Conservation (phyloP, 2,329 filamentous ascomycete species). For the Eutypella sp. region DNA sequence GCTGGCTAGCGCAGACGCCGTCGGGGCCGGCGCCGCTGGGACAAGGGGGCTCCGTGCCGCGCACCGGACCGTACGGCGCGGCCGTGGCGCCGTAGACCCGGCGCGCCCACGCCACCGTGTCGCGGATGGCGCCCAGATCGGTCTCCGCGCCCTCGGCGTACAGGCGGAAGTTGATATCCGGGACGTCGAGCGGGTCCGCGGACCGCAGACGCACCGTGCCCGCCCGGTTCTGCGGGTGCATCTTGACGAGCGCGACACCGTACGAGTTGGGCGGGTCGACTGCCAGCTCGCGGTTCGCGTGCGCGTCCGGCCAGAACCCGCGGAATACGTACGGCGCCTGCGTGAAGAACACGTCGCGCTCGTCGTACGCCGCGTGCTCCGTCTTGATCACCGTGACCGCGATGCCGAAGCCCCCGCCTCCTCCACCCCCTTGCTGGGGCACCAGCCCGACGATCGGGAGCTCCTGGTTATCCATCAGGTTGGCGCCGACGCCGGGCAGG, state of each 20-base stretch:
- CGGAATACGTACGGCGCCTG: constrained; percentile 11
- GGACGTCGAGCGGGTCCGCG: constrained; percentile 57
- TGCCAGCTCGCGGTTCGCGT: constrained; percentile 17
- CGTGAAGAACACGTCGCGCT: constrained; percentile 16
- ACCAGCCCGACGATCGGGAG: constrained; percentile 24
- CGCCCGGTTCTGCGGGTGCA: constrained; percentile 44
- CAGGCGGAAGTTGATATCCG: constrained; percentile 56
- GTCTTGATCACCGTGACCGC: constrained; percentile 1
- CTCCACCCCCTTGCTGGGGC: too few relatives aligned
- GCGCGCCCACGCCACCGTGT: constrained; percentile 34
- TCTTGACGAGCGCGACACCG: constrained; percentile 32
- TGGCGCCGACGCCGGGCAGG: constrained; percentile 42
- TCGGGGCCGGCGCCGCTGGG: constrained; percentile 1
- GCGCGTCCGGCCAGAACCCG: constrained; percentile 17
- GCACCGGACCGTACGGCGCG: constrained; percentile 2
- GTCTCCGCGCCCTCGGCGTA: constrained; percentile 42
- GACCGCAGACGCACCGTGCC: constrained; percentile 57
- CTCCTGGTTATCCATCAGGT: constrained; percentile 40
- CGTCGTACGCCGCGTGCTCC: constrained; percentile 5
- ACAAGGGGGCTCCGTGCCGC: constrained; percentile 10
- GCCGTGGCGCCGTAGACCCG: constrained; percentile 4
- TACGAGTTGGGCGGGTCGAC: constrained; percentile 23
- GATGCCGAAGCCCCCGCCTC: too few relatives aligned
- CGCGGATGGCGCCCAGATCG: constrained; percentile 39
- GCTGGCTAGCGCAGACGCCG: neutral